Conservation (phyloP, 2,329 filamentous ascomycete genomes). For the Sarocladium strictum region DNA sequence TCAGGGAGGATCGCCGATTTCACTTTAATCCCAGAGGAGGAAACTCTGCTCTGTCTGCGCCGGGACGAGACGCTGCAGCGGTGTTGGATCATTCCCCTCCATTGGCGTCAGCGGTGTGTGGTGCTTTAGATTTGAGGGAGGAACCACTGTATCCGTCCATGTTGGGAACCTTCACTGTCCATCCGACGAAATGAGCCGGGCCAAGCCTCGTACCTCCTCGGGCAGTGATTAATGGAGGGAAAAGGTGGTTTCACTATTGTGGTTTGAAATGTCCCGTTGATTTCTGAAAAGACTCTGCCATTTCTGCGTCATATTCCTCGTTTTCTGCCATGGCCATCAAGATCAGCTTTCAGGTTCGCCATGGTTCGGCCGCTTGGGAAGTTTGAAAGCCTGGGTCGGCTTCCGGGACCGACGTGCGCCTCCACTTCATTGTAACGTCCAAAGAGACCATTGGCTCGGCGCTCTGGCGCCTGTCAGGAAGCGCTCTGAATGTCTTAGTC, state of each 20-base stretch:
- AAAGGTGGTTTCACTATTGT: background rate
- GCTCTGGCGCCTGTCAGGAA: background rate
- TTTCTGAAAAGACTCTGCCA: too few relatives aligned
- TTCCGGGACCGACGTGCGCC: background rate
- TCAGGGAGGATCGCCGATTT: too few relatives aligned
- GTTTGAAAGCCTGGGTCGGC: background rate
- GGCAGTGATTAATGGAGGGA: background rate
- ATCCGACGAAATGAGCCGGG: background rate
- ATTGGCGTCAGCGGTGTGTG: background rate
- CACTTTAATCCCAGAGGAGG: too few relatives aligned
- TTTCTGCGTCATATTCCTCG: too few relatives aligned
- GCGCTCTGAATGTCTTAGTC: background rate
- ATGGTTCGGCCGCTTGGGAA: background rate
- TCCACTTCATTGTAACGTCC: background rate
- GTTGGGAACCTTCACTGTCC: background rate
- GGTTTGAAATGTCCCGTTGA: background rate
- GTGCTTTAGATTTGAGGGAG: constrained; percentile 2
- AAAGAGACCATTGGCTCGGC: background rate
- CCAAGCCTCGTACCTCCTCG: background rate
- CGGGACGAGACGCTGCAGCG: background rate
- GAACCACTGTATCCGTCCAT: background rate
- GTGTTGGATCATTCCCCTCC: background rate
- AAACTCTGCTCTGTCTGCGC: background rate
- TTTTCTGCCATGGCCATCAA: too few relatives aligned
- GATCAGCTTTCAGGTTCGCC: background rate